Evolutionary conservation across 2,329 filamentous ascomycete genomes (phyloP), one percentile per base, ranked within the genome.

Genomic region (Aspergillus sp.): DNA sequence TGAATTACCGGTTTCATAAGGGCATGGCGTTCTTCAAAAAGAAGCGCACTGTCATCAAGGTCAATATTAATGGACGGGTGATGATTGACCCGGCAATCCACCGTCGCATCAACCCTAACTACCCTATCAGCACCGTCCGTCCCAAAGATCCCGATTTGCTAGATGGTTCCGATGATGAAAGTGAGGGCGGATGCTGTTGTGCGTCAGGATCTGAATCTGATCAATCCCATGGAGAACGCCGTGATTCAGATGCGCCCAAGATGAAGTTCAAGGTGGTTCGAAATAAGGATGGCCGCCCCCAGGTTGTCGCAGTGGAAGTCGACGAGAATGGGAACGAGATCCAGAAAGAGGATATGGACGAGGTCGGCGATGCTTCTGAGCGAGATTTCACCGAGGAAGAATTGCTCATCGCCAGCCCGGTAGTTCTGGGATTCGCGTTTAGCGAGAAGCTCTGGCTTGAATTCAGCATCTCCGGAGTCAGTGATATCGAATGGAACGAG

Each of bases 401-500:
- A 64, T 88, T 95, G 23, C 79, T 96, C 6, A 88, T 96, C 49
- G 87, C 91, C 2, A 93, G 90, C 2, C 89, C 92, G 0, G 87
- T 96, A 0, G 90, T 96, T 0, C 82, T 96, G 2, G 93, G 92
- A 0, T 96, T 96, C 66, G 86, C 90, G 1, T 96, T 96, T 71
- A 86, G 85, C 1, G 91, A 96, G 74, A 96, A 96, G 76, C 80
- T 91, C 9, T 97, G 92, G 93, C 83, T 96, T 0, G 91, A 96
- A 71, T 91, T 96, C 66, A 87, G 87, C 0, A 87, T 97, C 19
- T 90, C 89, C 0, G 87, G 88, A 1, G 83, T 96, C 61, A 84
- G 85, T 45, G 89, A 96, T 4, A 93, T 96, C 61, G 82, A 87
- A 37, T 96, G 90, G 90, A 93, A 96, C 67, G 85, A 90, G 43